A percentile compares a stretch with the other conserved stretches of the same genome.
Evolutionary conservation across 768 basidiomycete genomes (phyloP).

Genomic region (Clavulina sp.): DNA sequence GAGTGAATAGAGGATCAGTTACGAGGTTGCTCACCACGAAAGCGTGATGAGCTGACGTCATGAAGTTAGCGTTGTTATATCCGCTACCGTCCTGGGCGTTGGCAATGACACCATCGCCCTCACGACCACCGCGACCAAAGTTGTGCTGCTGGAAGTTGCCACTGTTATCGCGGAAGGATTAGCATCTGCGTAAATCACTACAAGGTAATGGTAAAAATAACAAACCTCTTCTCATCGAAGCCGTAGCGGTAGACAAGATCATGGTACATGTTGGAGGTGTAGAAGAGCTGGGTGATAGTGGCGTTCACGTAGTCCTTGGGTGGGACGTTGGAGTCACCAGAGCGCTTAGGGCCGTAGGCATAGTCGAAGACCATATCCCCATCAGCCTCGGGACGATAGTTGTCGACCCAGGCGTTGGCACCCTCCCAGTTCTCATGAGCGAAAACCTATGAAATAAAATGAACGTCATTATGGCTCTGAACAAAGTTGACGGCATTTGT

Average conservation of each 20-base stretch:
- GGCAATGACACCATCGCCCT: slow-evolving; percentile 79
- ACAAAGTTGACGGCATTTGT: not conserved
- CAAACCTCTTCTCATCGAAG: slow-evolving; percentile 86
- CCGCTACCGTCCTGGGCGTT: slow-evolving; percentile 94
- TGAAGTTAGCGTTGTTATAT: slow-evolving; percentile 32
- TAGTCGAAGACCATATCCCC: slow-evolving; percentile 43
- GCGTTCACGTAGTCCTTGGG: slow-evolving; percentile 75
- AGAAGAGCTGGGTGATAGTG: slow-evolving; percentile 79
- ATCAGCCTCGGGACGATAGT: slow-evolving; percentile 65
- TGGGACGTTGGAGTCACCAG: slow-evolving; percentile 41
- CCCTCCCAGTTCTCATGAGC: slow-evolving; percentile 92
- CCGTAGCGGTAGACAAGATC: slow-evolving; percentile 80
- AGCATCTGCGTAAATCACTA: too few species aligned
- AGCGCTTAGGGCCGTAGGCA: slow-evolving; percentile 50
- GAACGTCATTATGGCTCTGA: slow-evolving; percentile 17
- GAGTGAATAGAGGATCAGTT: slow-evolving; percentile 24
- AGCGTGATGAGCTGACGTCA: slow-evolving; percentile 12
- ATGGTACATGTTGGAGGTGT: slow-evolving; percentile 60
- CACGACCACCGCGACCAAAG: slow-evolving; percentile 76
- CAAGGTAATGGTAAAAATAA: too few species aligned
- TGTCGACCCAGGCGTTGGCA: slow-evolving; percentile 41
- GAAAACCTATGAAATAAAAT: slow-evolving; percentile 36
- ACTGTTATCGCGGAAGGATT: too few species aligned
- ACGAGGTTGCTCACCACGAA: not conserved
- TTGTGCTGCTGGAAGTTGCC: slow-evolving; percentile 99